Evolutionary conservation across 495 filamentous ascomycete species (phyloP).

Genomic region (Penicillium atrosanguineum): DNA sequence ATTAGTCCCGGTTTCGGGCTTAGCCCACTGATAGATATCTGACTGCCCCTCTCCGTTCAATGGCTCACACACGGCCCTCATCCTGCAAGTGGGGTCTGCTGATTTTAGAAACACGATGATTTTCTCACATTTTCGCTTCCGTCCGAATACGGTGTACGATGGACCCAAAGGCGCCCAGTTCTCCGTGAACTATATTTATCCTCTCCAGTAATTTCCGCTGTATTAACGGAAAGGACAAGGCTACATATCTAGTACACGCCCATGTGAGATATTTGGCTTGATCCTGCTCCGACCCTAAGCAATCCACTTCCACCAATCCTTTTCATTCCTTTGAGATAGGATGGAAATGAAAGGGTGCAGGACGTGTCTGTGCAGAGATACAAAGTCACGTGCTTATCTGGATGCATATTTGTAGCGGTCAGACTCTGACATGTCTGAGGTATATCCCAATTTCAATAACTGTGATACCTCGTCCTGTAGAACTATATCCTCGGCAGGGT

Average conservation of each 20-base stretch:
- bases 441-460: not conserved
- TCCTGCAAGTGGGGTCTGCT: not conserved
- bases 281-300: not conserved
- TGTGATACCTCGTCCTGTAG: not conserved
- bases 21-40: constrained; percentile 4
- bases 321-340: not conserved
- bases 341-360: not conserved
- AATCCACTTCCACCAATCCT: not conserved
- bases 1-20: constrained; percentile 17
- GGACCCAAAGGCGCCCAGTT: not conserved
- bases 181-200: not conserved
- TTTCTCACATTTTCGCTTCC: not conserved
- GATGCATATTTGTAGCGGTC: not conserved
- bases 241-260: not conserved
- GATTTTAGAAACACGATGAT: constrained; percentile 14
- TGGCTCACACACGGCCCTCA: constrained; percentile 5
- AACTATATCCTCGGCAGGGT: not conserved
- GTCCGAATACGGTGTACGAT: constrained; percentile 2
- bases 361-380: not conserved
- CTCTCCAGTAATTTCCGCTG: not conserved
- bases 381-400: not conserved
- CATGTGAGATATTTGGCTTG: not conserved
- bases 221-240: not conserved
- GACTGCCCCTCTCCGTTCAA: constrained; percentile 5
- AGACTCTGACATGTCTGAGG: not conserved